Percentiles rank a stretch among this genome's conserved stretches.
phyloP scores from a whole-genome alignment of 1,284 basidiomycete genomes.

The Coriolopsis trogii region DNA sequence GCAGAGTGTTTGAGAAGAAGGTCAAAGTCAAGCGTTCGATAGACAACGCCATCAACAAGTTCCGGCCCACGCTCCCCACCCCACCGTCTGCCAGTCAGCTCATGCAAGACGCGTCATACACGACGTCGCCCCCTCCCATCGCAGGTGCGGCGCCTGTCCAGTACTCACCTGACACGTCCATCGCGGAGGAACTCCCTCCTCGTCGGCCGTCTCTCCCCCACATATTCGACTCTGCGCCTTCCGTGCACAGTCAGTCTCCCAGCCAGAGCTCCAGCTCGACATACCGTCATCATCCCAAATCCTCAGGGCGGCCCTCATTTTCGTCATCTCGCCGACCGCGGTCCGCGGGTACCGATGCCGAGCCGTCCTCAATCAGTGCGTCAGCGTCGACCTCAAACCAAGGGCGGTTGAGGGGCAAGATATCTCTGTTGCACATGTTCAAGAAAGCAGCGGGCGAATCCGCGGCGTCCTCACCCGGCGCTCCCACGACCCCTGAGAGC shows the following conservation, averaged over 20 bases:
- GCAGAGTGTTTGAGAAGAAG: conserved; percentile 40
- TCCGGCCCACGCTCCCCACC: conserved; percentile 44
- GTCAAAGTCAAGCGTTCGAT: conserved; percentile 65
- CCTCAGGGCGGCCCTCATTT: conserved; percentile 21
- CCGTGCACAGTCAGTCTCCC: conserved; percentile 24
- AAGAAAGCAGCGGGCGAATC: conserved; percentile 50
- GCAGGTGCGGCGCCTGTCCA: conserved; percentile 25
- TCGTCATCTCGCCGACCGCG: conserved; percentile 50
- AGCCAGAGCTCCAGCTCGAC: conserved; percentile 28
- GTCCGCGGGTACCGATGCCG: conserved; percentile 60
- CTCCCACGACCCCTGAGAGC: conserved; percentile 28
- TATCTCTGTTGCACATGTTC: conserved; percentile 57
- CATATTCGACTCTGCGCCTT: conserved; percentile 35
- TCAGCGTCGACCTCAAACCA: conserved; percentile 11
- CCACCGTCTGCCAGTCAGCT: conserved; percentile 12
- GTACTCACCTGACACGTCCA: conserved; percentile 24
- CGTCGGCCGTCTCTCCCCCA: conserved; percentile 43
- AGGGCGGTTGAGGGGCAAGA: conserved; percentile 31
- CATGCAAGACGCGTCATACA: conserved; percentile 22
- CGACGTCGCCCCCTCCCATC: conserved; percentile 17
- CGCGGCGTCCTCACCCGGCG: conserved; percentile 7
- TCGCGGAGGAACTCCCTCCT: conserved; percentile 20
- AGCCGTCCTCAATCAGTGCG: conserved; percentile 27
- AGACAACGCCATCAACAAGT: conserved; percentile 60
- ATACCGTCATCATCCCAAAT: conserved; percentile 45